phyloP scores from a whole-genome alignment of 352 stramenopile species.

The Albugo candida region DNA sequence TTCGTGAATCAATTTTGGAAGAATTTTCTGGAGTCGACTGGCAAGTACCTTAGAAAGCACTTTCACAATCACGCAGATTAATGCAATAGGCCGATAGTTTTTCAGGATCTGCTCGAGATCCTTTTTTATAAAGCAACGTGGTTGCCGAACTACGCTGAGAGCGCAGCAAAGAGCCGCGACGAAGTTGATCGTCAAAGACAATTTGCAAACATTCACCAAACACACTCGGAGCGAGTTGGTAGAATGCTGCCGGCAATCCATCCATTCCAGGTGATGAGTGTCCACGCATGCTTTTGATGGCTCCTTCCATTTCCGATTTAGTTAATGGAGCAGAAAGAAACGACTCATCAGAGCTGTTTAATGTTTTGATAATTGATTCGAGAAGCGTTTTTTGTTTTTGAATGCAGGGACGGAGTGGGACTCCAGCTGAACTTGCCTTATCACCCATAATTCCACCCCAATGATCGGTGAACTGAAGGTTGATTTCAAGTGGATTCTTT shows the following conservation, averaged over 20 bases:
- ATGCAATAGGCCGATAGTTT: slow-evolving; percentile 2
- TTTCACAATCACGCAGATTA: slow-evolving; percentile 13
- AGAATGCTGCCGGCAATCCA: slow-evolving; percentile 11
- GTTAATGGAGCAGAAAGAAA: not conserved
- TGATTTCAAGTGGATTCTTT: slow-evolving; percentile 3
- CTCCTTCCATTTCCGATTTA: not conserved
- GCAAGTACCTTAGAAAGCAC: slow-evolving; percentile 6
- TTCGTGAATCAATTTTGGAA: slow-evolving; percentile 3
- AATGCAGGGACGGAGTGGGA: not conserved
- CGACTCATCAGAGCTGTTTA: not conserved
- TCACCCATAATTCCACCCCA: slow-evolving; percentile 6
- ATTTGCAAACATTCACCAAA: slow-evolving; percentile 10
- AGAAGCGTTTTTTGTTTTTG: not conserved
- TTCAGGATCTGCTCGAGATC: too few relatives aligned
- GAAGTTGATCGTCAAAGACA: slow-evolving; percentile 9
- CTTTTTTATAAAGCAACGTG: slow-evolving; percentile 10
- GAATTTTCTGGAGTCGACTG: not conserved
- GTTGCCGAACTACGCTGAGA: slow-evolving; percentile 8
- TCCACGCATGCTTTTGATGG: not conserved
- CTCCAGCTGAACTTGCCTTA: slow-evolving; percentile 1
- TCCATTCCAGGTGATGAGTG: not conserved
- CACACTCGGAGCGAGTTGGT: slow-evolving; percentile 6
- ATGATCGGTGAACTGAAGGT: slow-evolving; percentile 5
- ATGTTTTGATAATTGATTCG: not conserved
- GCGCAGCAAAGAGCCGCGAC: slow-evolving; percentile 6